Evolutionary conservation across 768 basidiomycete species (phyloP), one percentile per base, ranked within the genome.

Genomic region (Amanita thiersii): DNA sequence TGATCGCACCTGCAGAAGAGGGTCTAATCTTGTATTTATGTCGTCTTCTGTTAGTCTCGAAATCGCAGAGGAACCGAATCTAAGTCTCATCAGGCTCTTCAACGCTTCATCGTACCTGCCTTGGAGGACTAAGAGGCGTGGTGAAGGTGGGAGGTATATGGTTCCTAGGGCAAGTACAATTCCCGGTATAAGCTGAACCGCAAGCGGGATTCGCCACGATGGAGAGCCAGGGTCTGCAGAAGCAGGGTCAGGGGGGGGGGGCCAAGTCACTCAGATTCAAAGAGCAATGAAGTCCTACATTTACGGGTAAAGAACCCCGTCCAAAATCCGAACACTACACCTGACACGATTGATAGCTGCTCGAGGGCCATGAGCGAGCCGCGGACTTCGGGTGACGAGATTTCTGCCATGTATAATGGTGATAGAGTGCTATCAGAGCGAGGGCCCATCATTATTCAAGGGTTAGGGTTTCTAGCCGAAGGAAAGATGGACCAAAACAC

Each of bases 301-400:
- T 70, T 57, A 10, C 86, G 75, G 0, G 86, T 89, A 32, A 74
- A 52, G 52, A 83, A 90, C 0, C 86, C 87, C 3, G 75, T 71
- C 86, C 87, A 89, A 51, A 89, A 90, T 2, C 86, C 86, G 10
- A 85, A 60, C 0, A 90, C 85, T 4, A 87, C 86, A 2, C 86
- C 87, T 0, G 82, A 61, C 10, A 89, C 86, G 37, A 90, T 90
- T 14, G 81, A 75, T 31, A 87, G 70, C 45, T 89, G 86, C 51
- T 90, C 86, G 2, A 90, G 65, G 1, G 85, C 79, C 60, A 88
- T 69, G 14, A 90, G 69, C 0, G 86, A 85, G 7, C 86, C 86
- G 11, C 87, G 72, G 0, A 82, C 68, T 57, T 87, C 85, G 0
- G 86, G 86, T 7, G 86, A 75, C 47, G 81, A 81, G 39, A 90